phyloP scores from a whole-genome alignment of 805 yeast genomes.

The Starmera quercuum region DNA sequence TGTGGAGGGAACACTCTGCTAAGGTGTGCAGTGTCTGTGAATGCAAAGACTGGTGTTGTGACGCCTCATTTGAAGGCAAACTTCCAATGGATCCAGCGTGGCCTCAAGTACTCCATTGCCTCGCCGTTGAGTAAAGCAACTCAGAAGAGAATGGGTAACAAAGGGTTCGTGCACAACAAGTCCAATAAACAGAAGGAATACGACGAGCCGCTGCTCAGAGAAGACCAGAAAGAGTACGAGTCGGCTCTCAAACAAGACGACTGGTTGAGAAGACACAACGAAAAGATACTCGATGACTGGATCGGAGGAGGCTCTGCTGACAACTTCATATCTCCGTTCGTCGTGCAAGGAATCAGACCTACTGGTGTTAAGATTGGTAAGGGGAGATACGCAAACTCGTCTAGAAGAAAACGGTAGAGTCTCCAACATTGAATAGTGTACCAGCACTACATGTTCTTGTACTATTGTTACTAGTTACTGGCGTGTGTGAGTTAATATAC shows the following conservation, averaged over 20 bases:
- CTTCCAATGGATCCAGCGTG: slow-evolving; percentile 90
- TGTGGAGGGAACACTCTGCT: slow-evolving; percentile 93
- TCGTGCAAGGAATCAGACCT: slow-evolving; percentile 49
- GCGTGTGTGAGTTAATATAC: too few species aligned
- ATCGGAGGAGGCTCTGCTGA: slow-evolving; percentile 93
- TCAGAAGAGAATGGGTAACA: slow-evolving; percentile 67
- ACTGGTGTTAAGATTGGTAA: slow-evolving; percentile 77
- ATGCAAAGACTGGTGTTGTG: slow-evolving; percentile 69
- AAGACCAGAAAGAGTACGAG: slow-evolving; percentile 91
- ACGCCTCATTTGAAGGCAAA: slow-evolving; percentile 85
- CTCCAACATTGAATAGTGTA: too few species aligned
- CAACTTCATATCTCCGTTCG: slow-evolving; percentile 84
- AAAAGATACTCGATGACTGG: slow-evolving; percentile 79
- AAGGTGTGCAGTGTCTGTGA: slow-evolving; percentile 85
- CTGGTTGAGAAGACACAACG: slow-evolving; percentile 82
- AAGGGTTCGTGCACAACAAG: slow-evolving; percentile 69
- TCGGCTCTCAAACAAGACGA: slow-evolving; percentile 82
- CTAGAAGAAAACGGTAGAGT: too few species aligned
- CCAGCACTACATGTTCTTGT: too few species aligned
- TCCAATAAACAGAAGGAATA: slow-evolving; percentile 43
- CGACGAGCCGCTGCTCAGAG: slow-evolving; percentile 57
- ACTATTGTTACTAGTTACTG: too few species aligned
- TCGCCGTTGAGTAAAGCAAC: slow-evolving; percentile 81
- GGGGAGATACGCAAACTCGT: slow-evolving; percentile 73
- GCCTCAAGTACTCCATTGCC: slow-evolving; percentile 73